These are phyloP conservation scores for Dalbergia cultrata DNA, from an alignment of 306 rosid species.

Conservation along the genomic window DNA sequence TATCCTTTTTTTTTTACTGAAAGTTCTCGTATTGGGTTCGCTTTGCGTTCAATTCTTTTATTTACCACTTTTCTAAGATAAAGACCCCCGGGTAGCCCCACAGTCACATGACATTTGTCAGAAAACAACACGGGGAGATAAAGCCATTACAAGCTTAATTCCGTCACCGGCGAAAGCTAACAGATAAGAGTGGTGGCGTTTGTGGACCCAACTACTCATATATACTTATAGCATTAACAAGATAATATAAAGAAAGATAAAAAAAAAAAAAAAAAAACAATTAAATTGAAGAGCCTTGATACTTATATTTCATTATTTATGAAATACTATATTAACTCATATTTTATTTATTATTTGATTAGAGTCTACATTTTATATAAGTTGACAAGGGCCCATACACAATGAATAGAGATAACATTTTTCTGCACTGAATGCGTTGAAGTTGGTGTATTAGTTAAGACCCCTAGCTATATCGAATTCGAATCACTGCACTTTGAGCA, in stretches of 20 bases:
- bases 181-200: slow-evolving; percentile 47
- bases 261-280: not conserved
- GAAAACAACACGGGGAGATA: slow-evolving; percentile 45
- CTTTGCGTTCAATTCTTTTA: slow-evolving; percentile 33
- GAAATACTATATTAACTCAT: too few relatives aligned
- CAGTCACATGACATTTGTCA: slow-evolving; percentile 84
- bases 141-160: slow-evolving; percentile 23
- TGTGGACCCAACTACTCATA: slow-evolving; percentile 42
- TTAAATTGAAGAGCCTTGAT: not conserved
- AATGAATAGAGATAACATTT: too few relatives aligned
- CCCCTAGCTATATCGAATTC: too few relatives aligned
- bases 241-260: not conserved
- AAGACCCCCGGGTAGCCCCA: slow-evolving; percentile 61
- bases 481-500: slow-evolving; percentile 30
- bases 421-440: too few relatives aligned
- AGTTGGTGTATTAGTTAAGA: too few relatives aligned
- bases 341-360: too few relatives aligned
- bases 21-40: slow-evolving; percentile 29
- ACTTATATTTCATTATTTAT: too few relatives aligned
- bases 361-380: too few relatives aligned
- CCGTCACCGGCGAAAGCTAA: slow-evolving; percentile 41
- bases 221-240: slow-evolving; percentile 11
- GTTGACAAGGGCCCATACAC: too few relatives aligned
- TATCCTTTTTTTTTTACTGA: slow-evolving; percentile 48
- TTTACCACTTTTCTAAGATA: slow-evolving; percentile 49